phyloP scores from a whole-genome alignment of 1,284 basidiomycete species.

The Moesziomyces parantarcticus region DNA sequence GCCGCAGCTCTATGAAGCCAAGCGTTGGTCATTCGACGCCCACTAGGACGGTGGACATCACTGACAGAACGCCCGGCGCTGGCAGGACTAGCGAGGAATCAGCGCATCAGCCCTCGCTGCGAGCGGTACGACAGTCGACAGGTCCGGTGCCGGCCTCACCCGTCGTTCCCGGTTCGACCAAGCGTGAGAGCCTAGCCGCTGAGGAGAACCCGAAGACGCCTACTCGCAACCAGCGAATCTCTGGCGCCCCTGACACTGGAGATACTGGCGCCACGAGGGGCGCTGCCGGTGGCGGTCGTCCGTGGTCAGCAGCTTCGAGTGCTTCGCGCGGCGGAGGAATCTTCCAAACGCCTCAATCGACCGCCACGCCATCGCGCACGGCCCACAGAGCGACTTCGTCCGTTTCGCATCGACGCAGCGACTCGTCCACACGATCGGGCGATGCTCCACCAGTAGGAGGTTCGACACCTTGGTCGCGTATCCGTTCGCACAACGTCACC shows the following conservation, averaged over 20 bases:
- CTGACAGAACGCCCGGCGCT: background rate
- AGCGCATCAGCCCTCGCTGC: conserved; percentile 10
- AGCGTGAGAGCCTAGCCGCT: background rate
- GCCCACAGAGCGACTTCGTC: conserved; percentile 17
- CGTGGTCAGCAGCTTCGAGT: conserved; percentile 23
- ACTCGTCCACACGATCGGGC: conserved; percentile 24
- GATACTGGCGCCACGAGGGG: background rate
- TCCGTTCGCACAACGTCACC: conserved; percentile 24
- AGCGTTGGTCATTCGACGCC: conserved; percentile 3
- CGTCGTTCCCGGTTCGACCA: conserved; percentile 17
- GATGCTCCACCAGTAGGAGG: conserved; percentile 6
- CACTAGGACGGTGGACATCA: background rate
- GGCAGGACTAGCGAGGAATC: conserved; percentile 17
- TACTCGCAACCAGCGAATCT: conserved; percentile 2
- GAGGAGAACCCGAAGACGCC: conserved; percentile 17
- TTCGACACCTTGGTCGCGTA: conserved; percentile 29
- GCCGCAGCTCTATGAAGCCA: conserved; percentile 18
- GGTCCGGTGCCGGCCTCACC: conserved; percentile 19
- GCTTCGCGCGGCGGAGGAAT: conserved; percentile 13
- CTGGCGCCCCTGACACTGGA: background rate
- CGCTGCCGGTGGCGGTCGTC: background rate
- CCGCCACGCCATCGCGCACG: conserved; percentile 17
- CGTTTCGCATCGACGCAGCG: conserved; percentile 25
- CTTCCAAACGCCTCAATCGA: conserved; percentile 31
- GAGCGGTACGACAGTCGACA: conserved; percentile 27